phyloP scores from a whole-genome alignment of 352 stramenopile genomes.

The Pythium apleroticum region DNA sequence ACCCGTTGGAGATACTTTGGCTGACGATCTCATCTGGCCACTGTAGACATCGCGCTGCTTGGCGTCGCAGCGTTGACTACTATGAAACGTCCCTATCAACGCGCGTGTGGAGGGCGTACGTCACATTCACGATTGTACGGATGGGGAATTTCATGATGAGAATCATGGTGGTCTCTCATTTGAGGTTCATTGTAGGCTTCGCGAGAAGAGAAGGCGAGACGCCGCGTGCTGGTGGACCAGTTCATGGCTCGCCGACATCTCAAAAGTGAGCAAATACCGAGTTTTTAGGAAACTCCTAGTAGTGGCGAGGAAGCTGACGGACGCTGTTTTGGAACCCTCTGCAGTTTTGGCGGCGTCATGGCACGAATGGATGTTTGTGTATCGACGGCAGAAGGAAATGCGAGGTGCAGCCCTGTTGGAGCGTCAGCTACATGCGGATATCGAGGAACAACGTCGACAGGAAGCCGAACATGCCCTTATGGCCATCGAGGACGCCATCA shows the following conservation, averaged over 20 bases:
- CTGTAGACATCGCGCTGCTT: conserved; percentile 40
- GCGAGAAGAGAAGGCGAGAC: conserved; percentile 28
- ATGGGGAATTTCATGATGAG: neutral
- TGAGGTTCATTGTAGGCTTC: conserved; percentile 27
- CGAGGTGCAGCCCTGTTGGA: conserved; percentile 40
- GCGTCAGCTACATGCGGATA: conserved; percentile 37
- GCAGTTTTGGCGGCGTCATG: conserved; percentile 20
- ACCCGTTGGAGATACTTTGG: neutral
- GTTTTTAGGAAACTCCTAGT: neutral
- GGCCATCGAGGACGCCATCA: conserved; percentile 50
- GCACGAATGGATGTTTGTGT: conserved; percentile 41
- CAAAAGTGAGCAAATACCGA: conserved; percentile 32
- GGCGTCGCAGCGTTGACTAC: conserved; percentile 33
- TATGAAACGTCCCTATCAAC: conserved; percentile 2
- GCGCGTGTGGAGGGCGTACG: conserved; percentile 19
- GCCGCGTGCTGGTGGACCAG: conserved; percentile 24
- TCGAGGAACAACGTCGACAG: conserved; percentile 32
- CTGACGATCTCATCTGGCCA: neutral
- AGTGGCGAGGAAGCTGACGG: neutral
- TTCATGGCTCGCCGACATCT: conserved; percentile 38
- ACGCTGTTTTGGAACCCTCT: neutral
- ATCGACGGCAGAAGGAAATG: conserved; percentile 44
- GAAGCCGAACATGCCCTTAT: conserved; percentile 37
- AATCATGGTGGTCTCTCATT: neutral
- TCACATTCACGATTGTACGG: conserved; percentile 35